Evolutionary conservation across 202 grass and related monocot genomes (phyloP), one percentile per base, ranked within the genome.

Genomic region (Carex arenaria): DNA sequence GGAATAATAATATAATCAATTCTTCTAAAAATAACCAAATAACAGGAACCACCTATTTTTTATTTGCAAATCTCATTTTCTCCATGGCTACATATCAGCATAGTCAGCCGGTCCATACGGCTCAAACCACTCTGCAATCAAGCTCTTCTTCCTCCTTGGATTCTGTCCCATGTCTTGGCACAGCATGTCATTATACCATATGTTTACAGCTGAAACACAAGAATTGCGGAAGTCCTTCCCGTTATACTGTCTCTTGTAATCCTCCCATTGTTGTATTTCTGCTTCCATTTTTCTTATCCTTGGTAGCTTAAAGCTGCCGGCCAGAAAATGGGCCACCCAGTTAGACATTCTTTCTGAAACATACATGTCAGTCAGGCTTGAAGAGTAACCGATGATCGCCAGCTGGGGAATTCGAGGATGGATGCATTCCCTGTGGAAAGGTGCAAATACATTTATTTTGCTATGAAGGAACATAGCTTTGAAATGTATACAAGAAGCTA

Each of bases 371-470:
- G 88, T 79, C 51, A 95, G 86, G 83, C 92, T 95, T 82, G 91
- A 89, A 3, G 95, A 85, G 52, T 93, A 98, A 47, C 95, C 93
- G 0, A 95, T 45, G 67, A 95, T 90, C 7, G 88, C 95, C 78
- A 98, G 47, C 71, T 93, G 93, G 15, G 95, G 93, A 70, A 98
- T 93, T 74, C 88, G 69, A 28, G 93, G 91, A 85, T 98, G 89
- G 40, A 98, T 93, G 63, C 91, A 95, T 89, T 98, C 93, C 78
- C 93, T 98, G 85, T 55, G 10, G 1, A 55, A 15, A 30, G 36
- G 10, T 32, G 28, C 52, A 77, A 77, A 34, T 34, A 8, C 6
- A n/a, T 62, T 49, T 10, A 3, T 77, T 57, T 57, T 31, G 49
- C 13, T 75, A 6, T 74, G 9, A 75, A 34, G 8, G 32, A 56